Conservation (phyloP, 371 early-diverging fungal species). For the Rhizomucor miehei region DNA sequence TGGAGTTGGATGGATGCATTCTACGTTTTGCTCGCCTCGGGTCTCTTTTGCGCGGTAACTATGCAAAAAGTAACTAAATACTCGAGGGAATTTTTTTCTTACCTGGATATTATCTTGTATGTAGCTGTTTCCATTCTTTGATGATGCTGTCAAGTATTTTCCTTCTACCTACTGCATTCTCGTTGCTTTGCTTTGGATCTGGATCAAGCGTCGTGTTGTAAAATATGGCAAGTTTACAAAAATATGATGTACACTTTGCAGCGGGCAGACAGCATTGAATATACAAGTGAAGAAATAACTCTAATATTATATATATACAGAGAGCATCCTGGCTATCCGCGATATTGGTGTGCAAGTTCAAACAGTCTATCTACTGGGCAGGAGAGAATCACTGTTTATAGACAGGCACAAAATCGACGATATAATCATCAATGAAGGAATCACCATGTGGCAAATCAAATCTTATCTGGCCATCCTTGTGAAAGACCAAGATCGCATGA, state of each 20-base stretch:
- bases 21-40: neutral
- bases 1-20: neutral
- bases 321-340: conserved; percentile 59
- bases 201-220: conserved; percentile 6
- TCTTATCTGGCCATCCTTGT: conserved; percentile 72
- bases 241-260: too few species aligned
- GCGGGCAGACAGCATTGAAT: conserved; percentile 1
- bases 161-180: too few species aligned
- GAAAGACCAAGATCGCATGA: conserved; percentile 58
- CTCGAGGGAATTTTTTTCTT: too few species aligned
- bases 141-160: too few species aligned
- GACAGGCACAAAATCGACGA: conserved; percentile 59
- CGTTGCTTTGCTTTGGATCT: conserved; percentile 3
- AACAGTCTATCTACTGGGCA: conserved; percentile 57
- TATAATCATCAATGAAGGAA: conserved; percentile 75
- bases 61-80: too few species aligned
- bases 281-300: conserved; percentile 4
- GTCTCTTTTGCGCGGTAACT: neutral
- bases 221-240: neutral
- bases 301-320: conserved; percentile 24
- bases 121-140: too few species aligned
- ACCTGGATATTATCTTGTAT: too few species aligned
- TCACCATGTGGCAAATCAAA: conserved; percentile 71
- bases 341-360: conserved; percentile 73
- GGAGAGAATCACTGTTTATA: conserved; percentile 58